These are phyloP conservation scores for Fomitopsis pinicola DNA, from an alignment of 1,284 basidiomycete genomes.

Conservation along the genomic window DNA sequence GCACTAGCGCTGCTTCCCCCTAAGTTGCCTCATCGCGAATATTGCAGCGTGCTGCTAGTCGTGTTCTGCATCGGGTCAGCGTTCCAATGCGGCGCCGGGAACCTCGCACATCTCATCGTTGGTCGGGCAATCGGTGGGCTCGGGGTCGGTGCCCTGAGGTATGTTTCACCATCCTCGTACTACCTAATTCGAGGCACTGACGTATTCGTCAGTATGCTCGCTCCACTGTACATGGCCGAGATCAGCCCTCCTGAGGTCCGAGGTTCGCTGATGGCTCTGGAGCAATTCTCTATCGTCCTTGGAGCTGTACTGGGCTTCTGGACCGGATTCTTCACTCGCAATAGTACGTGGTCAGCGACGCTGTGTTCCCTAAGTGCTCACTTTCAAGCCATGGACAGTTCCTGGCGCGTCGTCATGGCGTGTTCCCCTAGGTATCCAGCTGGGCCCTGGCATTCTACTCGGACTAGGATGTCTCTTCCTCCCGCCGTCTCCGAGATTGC, in stretches of 20 bases:
- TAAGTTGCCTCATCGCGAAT: neutral
- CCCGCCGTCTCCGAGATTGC: slow-evolving; percentile 69
- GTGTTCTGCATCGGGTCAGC: slow-evolving; percentile 69
- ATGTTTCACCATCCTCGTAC: neutral
- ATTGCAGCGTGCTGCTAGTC: slow-evolving; percentile 32
- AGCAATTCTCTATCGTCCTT: slow-evolving; percentile 75
- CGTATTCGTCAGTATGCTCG: slow-evolving; percentile 53
- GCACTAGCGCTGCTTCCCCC: slow-evolving; percentile 18
- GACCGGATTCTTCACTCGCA: slow-evolving; percentile 71
- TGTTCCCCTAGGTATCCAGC: slow-evolving; percentile 68
- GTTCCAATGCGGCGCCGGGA: slow-evolving; percentile 61
- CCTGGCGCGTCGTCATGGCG: slow-evolving; percentile 67
- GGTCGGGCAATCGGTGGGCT: slow-evolving; percentile 73
- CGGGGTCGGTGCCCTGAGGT: slow-evolving; percentile 79
- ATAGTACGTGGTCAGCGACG: slow-evolving; percentile 36
- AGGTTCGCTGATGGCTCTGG: slow-evolving; percentile 76
- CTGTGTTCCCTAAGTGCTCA: neutral
- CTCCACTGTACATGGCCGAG: slow-evolving; percentile 80
- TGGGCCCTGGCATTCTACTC: slow-evolving; percentile 65
- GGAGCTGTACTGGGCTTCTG: slow-evolving; percentile 80
- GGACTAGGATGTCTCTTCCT: slow-evolving; percentile 60
- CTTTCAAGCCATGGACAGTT: slow-evolving; percentile 31
- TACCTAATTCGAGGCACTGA: neutral
- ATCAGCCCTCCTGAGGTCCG: slow-evolving; percentile 77
- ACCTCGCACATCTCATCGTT: slow-evolving; percentile 52